Base-by-base conservation (phyloP, 176 grass and related monocot genomes). In the Lolium perenne region DNA sequence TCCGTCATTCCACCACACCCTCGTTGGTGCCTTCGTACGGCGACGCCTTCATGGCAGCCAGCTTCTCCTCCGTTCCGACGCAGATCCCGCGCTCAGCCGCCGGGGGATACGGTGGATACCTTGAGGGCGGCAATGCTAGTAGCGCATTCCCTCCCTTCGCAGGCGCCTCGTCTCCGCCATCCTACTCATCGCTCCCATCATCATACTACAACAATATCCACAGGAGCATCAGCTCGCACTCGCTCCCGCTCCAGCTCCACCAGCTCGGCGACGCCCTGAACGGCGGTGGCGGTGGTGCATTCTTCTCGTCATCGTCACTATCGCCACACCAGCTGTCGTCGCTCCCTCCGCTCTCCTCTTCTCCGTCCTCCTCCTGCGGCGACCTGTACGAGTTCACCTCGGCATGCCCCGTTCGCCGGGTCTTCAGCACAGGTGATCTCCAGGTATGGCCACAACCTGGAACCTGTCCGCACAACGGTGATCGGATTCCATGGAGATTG, bases 391-490 rank as follows among this genome's bases (percentile, higher is more conserved):
- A 94, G 76, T 90, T 93, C 71, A 93, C 80, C 62, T 84, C 86
- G 10, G 45, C 86, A 0, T 71, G 83, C 57, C 85, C 90, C 7
- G 81, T 97, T 14, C 90, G 97, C 82, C 90, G 92, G 18, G 92
- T 94, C 83, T 90, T 87, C 48, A 99, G 97, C 90, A 90, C 94
- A 16, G 97, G 94, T 55, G 94, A 99, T 51, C 92, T 99, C 77
- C 94, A 97, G 90, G 97, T 94, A 81, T 43, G 3, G 38, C 55
- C 5, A 16, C 14, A 71, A 3, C 7, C 18, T 4, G 4, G 29
- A 40, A 82, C 29, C 29, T 7, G 41, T 3, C 32, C 13, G 2
- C 62, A 54, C 32, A 45, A 18, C 0, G n/a, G 15, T 50, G 25
- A 15, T 71, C 69, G 68, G 8, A 67, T 55, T 81, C 48, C 45